These are phyloP conservation scores for Salix brachista DNA, from an alignment of 345 rosid genomes.

Conservation along the genomic window DNA sequence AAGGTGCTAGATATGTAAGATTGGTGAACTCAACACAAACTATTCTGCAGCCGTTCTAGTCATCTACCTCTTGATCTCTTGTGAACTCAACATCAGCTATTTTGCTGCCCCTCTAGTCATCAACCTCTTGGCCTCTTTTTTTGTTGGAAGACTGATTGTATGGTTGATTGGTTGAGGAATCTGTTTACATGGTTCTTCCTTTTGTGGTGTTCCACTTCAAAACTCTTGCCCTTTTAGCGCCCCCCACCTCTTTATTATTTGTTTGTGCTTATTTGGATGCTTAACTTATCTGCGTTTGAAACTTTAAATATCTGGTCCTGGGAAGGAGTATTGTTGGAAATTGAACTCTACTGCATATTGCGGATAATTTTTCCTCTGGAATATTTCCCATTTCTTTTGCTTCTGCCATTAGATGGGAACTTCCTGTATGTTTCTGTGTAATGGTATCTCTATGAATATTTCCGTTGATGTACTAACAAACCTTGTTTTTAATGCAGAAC, in stretches of 20 bases:
- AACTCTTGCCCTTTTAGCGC: neutral
- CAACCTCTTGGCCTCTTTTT: neutral
- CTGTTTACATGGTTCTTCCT: neutral
- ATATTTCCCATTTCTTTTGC: too few species aligned
- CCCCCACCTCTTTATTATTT: neutral
- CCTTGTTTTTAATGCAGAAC: constrained; percentile 17
- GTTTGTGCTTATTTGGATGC: neutral
- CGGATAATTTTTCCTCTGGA: neutral
- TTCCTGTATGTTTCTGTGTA: neutral
- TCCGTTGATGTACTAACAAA: neutral
- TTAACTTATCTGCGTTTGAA: neutral
- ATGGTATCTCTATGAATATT: neutral
- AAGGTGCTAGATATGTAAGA: neutral
- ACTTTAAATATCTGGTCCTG: neutral
- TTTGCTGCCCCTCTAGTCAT: neutral
- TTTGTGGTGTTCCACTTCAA: neutral
- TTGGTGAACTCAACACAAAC: neutral
- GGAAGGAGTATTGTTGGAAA: neutral
- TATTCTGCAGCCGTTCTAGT: neutral
- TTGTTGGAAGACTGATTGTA: neutral
- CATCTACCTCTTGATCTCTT: neutral
- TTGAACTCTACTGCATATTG: neutral
- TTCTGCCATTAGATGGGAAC: too few species aligned
- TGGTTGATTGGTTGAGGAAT: neutral
- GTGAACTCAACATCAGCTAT: neutral